Conservation (phyloP, 2,329 filamentous ascomycete species). For the Aspergillus melleus region DNA sequence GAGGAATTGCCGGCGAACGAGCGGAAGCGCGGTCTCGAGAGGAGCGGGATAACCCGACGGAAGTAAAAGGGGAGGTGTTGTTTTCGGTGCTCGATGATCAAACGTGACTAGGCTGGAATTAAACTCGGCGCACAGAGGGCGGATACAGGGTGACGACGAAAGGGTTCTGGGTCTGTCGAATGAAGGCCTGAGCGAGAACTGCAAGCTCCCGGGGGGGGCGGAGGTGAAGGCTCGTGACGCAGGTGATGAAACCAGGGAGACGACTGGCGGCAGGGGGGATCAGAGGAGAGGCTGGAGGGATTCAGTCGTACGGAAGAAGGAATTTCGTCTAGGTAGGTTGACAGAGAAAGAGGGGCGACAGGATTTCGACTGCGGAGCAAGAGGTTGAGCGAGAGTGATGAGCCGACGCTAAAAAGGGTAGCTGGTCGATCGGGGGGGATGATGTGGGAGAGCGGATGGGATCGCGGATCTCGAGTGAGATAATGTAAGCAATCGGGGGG, state of each 20-base stretch:
- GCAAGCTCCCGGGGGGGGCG: constrained; percentile 19
- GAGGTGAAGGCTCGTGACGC: constrained; percentile 22
- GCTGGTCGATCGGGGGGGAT: constrained; percentile 24
- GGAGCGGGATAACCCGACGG: neutral
- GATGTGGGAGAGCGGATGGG: constrained; percentile 25
- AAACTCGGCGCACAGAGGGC: constrained; percentile 16
- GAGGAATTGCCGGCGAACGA: neutral
- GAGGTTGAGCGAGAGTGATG: constrained; percentile 23
- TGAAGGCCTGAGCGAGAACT: constrained; percentile 20
- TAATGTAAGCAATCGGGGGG: constrained; percentile 24
- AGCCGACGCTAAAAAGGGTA: constrained; percentile 27
- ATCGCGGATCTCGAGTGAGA: constrained; percentile 23
- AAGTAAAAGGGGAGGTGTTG: neutral
- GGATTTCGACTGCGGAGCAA: constrained; percentile 26
- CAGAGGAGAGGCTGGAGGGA: constrained; percentile 5
- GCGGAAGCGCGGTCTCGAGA: neutral
- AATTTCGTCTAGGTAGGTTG: constrained; percentile 7
- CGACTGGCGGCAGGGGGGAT: constrained; percentile 6
- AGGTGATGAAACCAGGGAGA: constrained; percentile 18
- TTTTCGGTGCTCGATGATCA: constrained; percentile 11
- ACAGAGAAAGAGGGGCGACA: constrained; percentile 24
- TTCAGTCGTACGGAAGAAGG: neutral
- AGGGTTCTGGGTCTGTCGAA: constrained; percentile 14
- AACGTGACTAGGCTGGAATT: constrained; percentile 17
- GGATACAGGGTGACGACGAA: constrained; percentile 12